Base-by-base conservation (phyloP, 495 filamentous ascomycete genomes). In the Penicillium lagena region DNA sequence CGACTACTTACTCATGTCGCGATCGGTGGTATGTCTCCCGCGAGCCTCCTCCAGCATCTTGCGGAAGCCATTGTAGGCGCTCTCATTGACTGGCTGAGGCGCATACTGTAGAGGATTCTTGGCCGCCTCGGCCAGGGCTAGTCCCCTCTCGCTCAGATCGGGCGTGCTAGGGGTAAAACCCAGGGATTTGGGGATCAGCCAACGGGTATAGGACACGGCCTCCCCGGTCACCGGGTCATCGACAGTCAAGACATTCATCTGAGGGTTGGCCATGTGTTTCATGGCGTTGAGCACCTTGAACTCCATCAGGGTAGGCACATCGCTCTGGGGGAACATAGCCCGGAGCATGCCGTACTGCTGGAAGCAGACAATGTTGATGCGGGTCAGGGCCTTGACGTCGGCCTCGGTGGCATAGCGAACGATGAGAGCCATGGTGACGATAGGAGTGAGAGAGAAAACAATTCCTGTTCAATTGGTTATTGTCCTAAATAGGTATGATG, bases 241-340 rank as follows among this genome's bases (percentile, higher is more conserved):
- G 7, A 51, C 28, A 37, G 57, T 60, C 22, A 60, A 37, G 1
- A 62, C 59, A 11, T 62, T 56, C 40, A 50, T 55, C 30, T 54
- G 40, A 9, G 56, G 59, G 27, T 54, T 46, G 15, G 49, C 44
- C 1, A 62, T 33, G 14, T 62, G 53, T 40, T 58, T 57, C 51
- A 58, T 55, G n/a, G 45, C 42, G 12, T 53, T 37, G 13, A 47
- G 31, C 7, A 45, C 34, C 41, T 62, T 62, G 34, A 51, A 58
- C 6, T 35, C 46, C 5, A 28, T 22, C 8, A 62, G 35, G 1
- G 12, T 28, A 4, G 47, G 27, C 10, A 37, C 5, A n/a, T 12
- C 42, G 35, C 51, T 29, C 5, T 45, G 41, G 4, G 59, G 59
- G 12, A 60, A 62, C 9, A 59, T 15, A 7, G 29, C 14, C 14